These are phyloP conservation scores for Candida nitratophila DNA, from an alignment of 805 yeast genomes.

Conservation along the genomic window DNA sequence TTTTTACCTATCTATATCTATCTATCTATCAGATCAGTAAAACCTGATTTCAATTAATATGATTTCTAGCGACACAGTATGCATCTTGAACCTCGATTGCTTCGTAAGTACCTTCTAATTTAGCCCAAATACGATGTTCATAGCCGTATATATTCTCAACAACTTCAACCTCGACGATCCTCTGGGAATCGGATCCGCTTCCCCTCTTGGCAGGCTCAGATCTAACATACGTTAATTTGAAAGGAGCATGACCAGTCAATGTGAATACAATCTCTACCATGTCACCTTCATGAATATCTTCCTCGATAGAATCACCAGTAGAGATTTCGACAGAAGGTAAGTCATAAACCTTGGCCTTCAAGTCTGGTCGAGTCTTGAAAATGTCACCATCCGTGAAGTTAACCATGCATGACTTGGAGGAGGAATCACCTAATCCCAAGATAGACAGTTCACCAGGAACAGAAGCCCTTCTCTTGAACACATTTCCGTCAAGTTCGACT, in stretches of 20 bases:
- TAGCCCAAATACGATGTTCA: constrained; percentile 67
- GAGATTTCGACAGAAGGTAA: constrained; percentile 74
- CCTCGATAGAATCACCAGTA: constrained; percentile 68
- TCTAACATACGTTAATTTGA: constrained; percentile 76
- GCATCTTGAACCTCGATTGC: constrained; percentile 87
- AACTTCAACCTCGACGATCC: constrained; percentile 44
- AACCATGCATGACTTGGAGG: constrained; percentile 63
- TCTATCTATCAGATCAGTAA: too few relatives aligned
- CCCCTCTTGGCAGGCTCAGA: constrained; percentile 28
- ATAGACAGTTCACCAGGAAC: constrained; percentile 73
- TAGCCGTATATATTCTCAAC: constrained; percentile 64
- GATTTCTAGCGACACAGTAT: constrained; percentile 47
- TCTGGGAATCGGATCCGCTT: constrained; percentile 28
- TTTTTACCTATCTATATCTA: too few relatives aligned
- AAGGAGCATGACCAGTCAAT: constrained; percentile 88
- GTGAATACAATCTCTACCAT: constrained; percentile 80
- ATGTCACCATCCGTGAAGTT: constrained; percentile 38
- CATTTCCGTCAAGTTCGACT: constrained; percentile 35
- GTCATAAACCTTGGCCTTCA: constrained; percentile 32
- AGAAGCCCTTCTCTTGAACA: constrained; percentile 65
- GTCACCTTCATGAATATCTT: constrained; percentile 91
- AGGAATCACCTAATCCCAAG: constrained; percentile 63
- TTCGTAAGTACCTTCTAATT: constrained; percentile 89
- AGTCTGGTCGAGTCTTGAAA: constrained; percentile 17
- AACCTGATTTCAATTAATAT: constrained; percentile 2